Base-by-base conservation (phyloP, 2,329 filamentous ascomycete species). In the Talaromyces sp. region DNA sequence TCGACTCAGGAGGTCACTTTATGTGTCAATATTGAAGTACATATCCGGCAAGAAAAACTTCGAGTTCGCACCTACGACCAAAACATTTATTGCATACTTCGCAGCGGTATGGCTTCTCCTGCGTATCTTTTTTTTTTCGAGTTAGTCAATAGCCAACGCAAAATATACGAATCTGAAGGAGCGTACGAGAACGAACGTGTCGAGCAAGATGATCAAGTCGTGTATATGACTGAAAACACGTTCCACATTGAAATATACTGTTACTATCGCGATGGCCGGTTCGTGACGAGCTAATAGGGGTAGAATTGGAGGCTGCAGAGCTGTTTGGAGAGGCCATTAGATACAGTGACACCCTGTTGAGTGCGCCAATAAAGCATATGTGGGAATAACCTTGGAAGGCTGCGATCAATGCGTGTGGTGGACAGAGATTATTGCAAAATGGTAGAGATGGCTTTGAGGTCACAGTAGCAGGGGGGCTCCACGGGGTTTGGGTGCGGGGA, bases 41-140 rank as follows among this genome's bases (percentile, higher is more conserved):
- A 31, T 7, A 31, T 31, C 3, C 7, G 4, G 27, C 27, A 31
- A 31, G 7, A 31, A 8, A 31, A 31, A 7, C 27, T 31, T 31
- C 1, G 27, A 31, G 3, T 16, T 54, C 70, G 63, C 62, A 76
- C 73, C 69, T 68, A 64, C 74, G 66, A 19, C 70, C 71, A 14
- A 75, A 75, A 0, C 70, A 66, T 35, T 75, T 75, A 11, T 66
- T 64, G 19, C 74, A 75, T 3, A 74, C 61, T 33, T 68, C 66
- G 43, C 74, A 76, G 56, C 69, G 69, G 64, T 74, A 70, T 0
- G 74, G 74, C 31, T 70, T 74, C 11, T 70, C 71, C n/a, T 74
- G 73, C 3, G 73, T 74, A 57, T 76, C 74, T 76, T 6, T 31
- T 6, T 31, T 27, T 27, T 31, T 31, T 27, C 3, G 27, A 31